Percentiles rank a stretch among this genome's conserved stretches.
phyloP scores from a whole-genome alignment of 2,329 filamentous ascomycete species.

The Hymenoscyphus infarciens region DNA sequence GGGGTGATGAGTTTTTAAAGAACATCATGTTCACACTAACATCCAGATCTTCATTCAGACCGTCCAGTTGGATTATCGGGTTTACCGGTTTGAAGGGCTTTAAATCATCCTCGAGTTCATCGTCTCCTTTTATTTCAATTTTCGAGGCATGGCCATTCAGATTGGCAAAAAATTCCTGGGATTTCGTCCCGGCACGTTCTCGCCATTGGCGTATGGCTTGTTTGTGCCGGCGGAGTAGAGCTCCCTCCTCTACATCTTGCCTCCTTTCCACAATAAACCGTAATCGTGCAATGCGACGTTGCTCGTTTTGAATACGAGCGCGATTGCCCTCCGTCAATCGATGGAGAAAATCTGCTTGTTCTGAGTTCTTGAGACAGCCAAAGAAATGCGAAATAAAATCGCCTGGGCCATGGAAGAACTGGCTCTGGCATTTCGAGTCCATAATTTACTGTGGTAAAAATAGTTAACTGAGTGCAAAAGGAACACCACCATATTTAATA shows the following conservation, averaged over 20 bases:
- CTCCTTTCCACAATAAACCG: conserved; percentile 10
- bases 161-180: not conserved
- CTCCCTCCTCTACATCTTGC: conserved; percentile 3
- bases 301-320: conserved; percentile 11
- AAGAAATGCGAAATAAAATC: conserved; percentile 17
- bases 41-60: not conserved
- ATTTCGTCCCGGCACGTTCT: not conserved
- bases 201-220: not conserved
- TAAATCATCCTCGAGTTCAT: conserved; percentile 5
- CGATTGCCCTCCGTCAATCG: conserved; percentile 8
- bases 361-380: conserved; percentile 11
- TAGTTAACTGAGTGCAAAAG: not conserved
- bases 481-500: not conserved
- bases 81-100: not conserved
- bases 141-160: not conserved
- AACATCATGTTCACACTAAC: conserved; percentile 2
- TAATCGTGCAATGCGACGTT: conserved; percentile 6
- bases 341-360: conserved; percentile 9
- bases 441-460: not conserved
- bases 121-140: not conserved
- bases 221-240: conserved; percentile 3
- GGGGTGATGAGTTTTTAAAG: not conserved
- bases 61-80: not conserved
- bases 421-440: conserved; percentile 4
- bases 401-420: not conserved